Evolutionary conservation across 2,329 filamentous ascomycete genomes (phyloP).

Genomic region (Botrytis elliptica): DNA sequence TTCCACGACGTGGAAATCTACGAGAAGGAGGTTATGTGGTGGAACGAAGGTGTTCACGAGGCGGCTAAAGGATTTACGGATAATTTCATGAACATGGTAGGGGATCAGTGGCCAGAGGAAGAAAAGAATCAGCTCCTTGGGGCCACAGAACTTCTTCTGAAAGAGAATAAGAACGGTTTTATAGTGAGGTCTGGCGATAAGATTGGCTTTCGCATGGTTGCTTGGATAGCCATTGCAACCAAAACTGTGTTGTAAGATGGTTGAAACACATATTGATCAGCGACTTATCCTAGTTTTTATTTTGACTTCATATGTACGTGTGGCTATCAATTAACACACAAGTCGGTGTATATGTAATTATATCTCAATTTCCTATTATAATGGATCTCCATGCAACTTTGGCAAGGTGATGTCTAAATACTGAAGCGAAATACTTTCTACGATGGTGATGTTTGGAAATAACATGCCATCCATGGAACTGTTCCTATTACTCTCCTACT

Average conservation of each 20-base stretch:
- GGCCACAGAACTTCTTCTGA: not conserved
- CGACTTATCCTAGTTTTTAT: not conserved
- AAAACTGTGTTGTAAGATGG: not conserved
- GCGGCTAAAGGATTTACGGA: conserved; percentile 5
- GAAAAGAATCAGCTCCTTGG: not conserved
- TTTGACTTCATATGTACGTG: not conserved
- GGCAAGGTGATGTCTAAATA: too few species aligned
- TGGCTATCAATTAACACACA: too few species aligned
- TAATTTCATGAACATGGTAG: conserved; percentile 5
- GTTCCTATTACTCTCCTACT: too few species aligned
- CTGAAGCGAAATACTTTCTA: too few species aligned
- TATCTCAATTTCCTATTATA: too few species aligned
- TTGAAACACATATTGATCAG: not conserved
- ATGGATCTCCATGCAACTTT: too few species aligned
- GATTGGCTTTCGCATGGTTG: not conserved
- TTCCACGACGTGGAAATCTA: not conserved
- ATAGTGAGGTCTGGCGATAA: not conserved
- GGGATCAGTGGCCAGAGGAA: not conserved
- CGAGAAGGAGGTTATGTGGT: conserved; percentile 12
- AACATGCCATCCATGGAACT: too few species aligned
- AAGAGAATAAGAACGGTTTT: not conserved
- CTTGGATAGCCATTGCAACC: not conserved
- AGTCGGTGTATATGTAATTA: too few species aligned
- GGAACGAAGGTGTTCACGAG: conserved; percentile 7
- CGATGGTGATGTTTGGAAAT: too few species aligned